Base-by-base conservation (phyloP, 768 basidiomycete genomes). In the Leccinellum luteum region DNA sequence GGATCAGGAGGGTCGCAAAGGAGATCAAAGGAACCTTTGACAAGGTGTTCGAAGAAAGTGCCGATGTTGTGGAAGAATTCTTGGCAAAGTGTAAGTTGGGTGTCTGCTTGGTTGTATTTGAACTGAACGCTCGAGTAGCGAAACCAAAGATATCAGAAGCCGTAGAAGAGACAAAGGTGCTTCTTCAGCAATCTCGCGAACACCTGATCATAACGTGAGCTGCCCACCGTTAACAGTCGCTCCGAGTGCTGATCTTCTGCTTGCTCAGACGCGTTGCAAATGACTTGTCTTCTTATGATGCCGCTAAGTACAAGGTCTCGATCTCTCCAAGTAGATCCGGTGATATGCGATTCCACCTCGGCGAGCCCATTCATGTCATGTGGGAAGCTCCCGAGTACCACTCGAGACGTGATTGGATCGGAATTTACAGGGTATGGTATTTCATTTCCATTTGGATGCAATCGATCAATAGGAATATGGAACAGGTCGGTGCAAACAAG, bases 21-120 rank as follows among this genome's bases (percentile, higher is more conserved):
- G 95, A 96, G 72, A 93, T 98, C 60, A 90, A 88, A 65, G 95
- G 93, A 14, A 96, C 92, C 0, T 89, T 98, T 67, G 94, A 96
- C 60, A 96, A 94, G 73, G 96, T 97, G 19, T 93, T 92, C 61
- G 93, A 94, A 62, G 94, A 96, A 71, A 94, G 95, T 8, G 86
- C 90, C 0, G 93, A 95, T 54, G 92, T 82, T 15, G 85, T 98
- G 15, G 96, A 98, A 71, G 96, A 97, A 52, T 94, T 98, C 73
- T 73, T 98, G 58, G 87, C 88, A 1, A 91, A 87, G 69, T 95
- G 94, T 97, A 68, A 66, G 90, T 74, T 51, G 23, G 14, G 10
- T 34, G 2, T 45, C 32, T 52, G 6, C 10, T 52, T 6, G n/a
- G 34, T 35, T 49, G 31, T 41, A 28, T 32, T 34, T 48, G 51